Conservation (phyloP, 306 rosid genomes). For the Fragaria nilgerrensis region DNA sequence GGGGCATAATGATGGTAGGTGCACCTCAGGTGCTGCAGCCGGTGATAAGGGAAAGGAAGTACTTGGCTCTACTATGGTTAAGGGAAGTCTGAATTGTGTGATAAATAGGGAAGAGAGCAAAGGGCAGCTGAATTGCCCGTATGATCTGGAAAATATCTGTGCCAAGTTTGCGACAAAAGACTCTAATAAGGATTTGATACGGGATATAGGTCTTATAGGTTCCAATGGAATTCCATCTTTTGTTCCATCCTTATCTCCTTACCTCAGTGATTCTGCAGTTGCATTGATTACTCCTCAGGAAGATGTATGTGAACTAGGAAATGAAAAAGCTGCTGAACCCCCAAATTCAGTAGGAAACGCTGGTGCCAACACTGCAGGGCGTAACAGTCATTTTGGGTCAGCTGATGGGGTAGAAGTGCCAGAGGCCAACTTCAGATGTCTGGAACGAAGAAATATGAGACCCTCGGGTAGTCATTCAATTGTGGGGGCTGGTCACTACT, state of each 20-base stretch:
- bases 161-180: conserved; percentile 73
- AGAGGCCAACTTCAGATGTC: conserved; percentile 33
- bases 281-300: conserved; percentile 38
- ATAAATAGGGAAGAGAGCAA: conserved; percentile 39
- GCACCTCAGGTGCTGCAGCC: conserved; percentile 43
- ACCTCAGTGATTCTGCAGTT: conserved; percentile 46
- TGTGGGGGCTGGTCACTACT: conserved; percentile 51
- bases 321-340: conserved; percentile 39
- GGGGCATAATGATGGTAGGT: conserved; percentile 70
- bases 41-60: conserved; percentile 55
- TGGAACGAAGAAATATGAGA: conserved; percentile 46
- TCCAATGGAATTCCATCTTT: conserved; percentile 67
- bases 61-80: conserved; percentile 54
- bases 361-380: conserved; percentile 35
- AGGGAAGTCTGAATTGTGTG: conserved; percentile 52
- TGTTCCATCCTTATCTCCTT: conserved; percentile 52
- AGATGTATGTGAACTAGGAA: conserved; percentile 33
- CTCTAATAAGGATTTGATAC: conserved; percentile 65
- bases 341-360: conserved; percentile 38
- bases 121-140: conserved; percentile 11
- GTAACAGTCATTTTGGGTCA: conserved; percentile 32
- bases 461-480: conserved; percentile 35
- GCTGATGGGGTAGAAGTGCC: conserved; percentile 35
- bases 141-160: conserved; percentile 65
- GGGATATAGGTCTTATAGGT: conserved; percentile 82